Base-by-base conservation (phyloP, 2,329 filamentous ascomycete species). In the Thelonectria olida region DNA sequence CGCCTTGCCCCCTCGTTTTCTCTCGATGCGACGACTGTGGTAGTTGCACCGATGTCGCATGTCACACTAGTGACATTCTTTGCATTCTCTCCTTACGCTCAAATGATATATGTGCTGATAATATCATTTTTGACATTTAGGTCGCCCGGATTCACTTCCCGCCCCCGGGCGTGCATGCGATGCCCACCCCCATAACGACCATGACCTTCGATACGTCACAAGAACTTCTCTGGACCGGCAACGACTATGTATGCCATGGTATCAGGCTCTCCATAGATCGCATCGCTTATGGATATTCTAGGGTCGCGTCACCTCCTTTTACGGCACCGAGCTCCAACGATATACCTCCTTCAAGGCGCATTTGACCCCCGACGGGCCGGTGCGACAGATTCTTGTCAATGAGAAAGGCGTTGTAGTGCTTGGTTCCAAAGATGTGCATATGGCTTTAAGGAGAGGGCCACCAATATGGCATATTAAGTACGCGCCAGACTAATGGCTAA, bases 331-430 rank as follows among this genome's bases (percentile, higher is more conserved):
- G 63, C 84, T 98, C 48, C 91, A 95, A 73, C 87, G 88, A 73
- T 97, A 99, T 77, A 97, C 94, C 5, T 96, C 95, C 36, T 95
- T 96, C 77, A 90, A 90, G 74, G 92, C 90, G 41, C 93, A 97
- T 76, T 81, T 84, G 2, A 81, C 85, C 5, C 78, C 86, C 65
- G 92, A 97, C 76, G 93, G 93, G 22, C 82, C 89, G 3, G 90
- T 99, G 39, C 91, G 92, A 65, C 95, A 98, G 74, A 87, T 99
- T 44, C 84, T 98, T 27, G 92, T 97, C 75, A 95, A 95, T 74
- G 93, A 97, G 65, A 92, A 91, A 74, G 96, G 96, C 19, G 88
- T 99, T 41, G 86, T 99, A 54, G 91, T 90, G n/a, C 79, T 99
- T 51, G 93, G 94, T 4, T 84, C 90, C 34, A 89, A 88, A 65